phyloP scores from a whole-genome alignment of 768 basidiomycete species.

The Tremella fuciformis region DNA sequence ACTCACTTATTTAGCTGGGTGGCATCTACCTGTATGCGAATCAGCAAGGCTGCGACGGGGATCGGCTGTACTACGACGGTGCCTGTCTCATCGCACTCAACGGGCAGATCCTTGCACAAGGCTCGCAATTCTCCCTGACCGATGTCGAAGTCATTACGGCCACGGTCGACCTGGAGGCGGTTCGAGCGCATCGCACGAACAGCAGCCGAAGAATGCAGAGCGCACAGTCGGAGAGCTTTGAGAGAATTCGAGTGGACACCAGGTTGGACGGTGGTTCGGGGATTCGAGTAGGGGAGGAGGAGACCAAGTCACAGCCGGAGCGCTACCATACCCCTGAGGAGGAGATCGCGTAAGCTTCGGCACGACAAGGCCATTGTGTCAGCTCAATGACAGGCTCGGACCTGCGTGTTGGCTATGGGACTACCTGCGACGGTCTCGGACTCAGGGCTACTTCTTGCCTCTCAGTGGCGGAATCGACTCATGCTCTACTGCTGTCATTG shows the following conservation, averaged over 20 bases:
- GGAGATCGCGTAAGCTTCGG: slow-evolving; percentile 82
- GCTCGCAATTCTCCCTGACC: slow-evolving; percentile 89
- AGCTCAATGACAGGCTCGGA: slow-evolving; percentile 64
- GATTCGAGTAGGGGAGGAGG: slow-evolving; percentile 57
- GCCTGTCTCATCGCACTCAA: slow-evolving; percentile 95
- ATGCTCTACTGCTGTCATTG: slow-evolving; percentile 93
- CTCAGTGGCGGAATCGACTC: slow-evolving; percentile 96
- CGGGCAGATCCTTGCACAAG: slow-evolving; percentile 87
- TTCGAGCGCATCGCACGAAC: slow-evolving; percentile 75
- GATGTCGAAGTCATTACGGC: slow-evolving; percentile 97
- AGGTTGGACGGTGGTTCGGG: slow-evolving; percentile 73
- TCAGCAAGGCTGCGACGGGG: slow-evolving; percentile 98
- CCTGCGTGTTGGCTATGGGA: slow-evolving; percentile 99
- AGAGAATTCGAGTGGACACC: slow-evolving; percentile 77
- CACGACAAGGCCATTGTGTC: background rate
- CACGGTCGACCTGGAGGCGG: slow-evolving; percentile 94
- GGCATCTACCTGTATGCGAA: slow-evolving; percentile 98
- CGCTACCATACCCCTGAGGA: slow-evolving; percentile 86
- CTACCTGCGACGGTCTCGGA: slow-evolving; percentile 87
- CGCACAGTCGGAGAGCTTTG: slow-evolving; percentile 68
- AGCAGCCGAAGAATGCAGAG: slow-evolving; percentile 90
- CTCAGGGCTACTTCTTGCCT: slow-evolving; percentile 92
- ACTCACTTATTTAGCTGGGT: slow-evolving; percentile 72
- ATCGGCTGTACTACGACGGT: slow-evolving; percentile 96
- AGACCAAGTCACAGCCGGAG: slow-evolving; percentile 53